Evolutionary conservation across 257 asterid genomes (phyloP), one percentile per base, ranked within the genome.

Genomic region (Capsicum rhomboideum): DNA sequence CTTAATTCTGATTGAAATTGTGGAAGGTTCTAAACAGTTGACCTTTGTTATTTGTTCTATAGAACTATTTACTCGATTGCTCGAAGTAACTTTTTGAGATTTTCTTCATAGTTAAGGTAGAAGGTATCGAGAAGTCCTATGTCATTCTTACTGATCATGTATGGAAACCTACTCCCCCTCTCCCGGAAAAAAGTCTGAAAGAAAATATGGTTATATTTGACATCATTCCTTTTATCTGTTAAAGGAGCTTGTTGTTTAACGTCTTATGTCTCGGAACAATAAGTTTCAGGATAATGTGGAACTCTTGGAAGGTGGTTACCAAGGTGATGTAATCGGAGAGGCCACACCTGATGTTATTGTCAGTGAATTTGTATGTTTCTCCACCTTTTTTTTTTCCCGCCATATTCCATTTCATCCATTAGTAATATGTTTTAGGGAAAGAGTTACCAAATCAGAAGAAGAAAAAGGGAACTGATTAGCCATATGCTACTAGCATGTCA

Each of bases 261-360:
- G n/a, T 74, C 79, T 3, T 54, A 28, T 34, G 80, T 42, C 14
- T 69, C 6, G 54, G 26, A 84, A 40, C 55, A 26, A 79, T 20
- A 44, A 9, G 8, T 90, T 90, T 87, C 93, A 97, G 98, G 97
- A 89, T 75, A 91, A 90, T 84, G 26, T 90, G 82, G 96, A 94
- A 78, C 92, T 72, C 72, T 78, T 93, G 85, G 98, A 93, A 79
- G 97, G 90, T 85, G 98, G 98, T 82, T 95, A 97, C 86, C 88
- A 88, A 88, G 95, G 91, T 55, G 99, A 97, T 87, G 90, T 93
- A 84, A 94, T 97, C 50, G 99, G 98, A 79, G 99, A 97, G 90
- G 92, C 94, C 80, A 97, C 98, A 2, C 97, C 99, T 29, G 98
- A 97, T 89, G 94, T 93, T 88, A 91, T 95, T 50, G 96, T 97